Evolutionary conservation across 305 asterid species (phyloP), one percentile per base, ranked within the genome.

Genomic region (Fraxinus dipetala): DNA sequence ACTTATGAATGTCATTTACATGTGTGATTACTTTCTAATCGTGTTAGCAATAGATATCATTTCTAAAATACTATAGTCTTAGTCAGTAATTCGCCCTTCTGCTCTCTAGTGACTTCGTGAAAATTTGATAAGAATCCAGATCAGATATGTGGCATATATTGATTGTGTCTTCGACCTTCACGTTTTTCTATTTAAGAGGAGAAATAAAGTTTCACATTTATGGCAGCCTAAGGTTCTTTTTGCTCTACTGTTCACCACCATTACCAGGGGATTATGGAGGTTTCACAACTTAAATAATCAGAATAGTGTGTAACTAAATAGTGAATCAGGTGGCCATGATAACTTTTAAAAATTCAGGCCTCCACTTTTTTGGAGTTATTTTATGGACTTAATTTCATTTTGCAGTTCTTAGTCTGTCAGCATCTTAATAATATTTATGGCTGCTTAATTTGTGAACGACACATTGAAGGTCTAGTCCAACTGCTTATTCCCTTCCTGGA

Each of bases 171-270:
- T 20, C 65, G 32, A 8, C 31, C 31, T 45, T 4, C 67, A 2
- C 7, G 8, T 67, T 79, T 59, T 20, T 51, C 74, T 69, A 51
- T 13, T 82, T 72, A 56, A 2, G 9, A 67, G 78, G 14, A 24
- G 26, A 65, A 22, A 65, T 65, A 6, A 8, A 24, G 13, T 72
- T 40, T 26, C 77, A 51, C 63, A 45, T 16, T 76, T 16, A 76
- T 82, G 77, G 63, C 36, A n/a, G 81, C 32, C 48, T 63, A 30
- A 76, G 59, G 72, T 40, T 77, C 78, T 72, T 56, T 72, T 67
- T 6, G 30, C 28, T 77, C 61, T 69, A 76, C 24, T 36, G 40
- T 65, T 26, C 28, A 34, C 63, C 31, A 56, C 40, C 28, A 36
- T 56, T 78, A 48, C 40, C 5, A 31, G 54, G 78, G 48, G 75